Evolutionary conservation across 352 stramenopile species (phyloP).

Genomic region (Blastocystis sp.): DNA sequence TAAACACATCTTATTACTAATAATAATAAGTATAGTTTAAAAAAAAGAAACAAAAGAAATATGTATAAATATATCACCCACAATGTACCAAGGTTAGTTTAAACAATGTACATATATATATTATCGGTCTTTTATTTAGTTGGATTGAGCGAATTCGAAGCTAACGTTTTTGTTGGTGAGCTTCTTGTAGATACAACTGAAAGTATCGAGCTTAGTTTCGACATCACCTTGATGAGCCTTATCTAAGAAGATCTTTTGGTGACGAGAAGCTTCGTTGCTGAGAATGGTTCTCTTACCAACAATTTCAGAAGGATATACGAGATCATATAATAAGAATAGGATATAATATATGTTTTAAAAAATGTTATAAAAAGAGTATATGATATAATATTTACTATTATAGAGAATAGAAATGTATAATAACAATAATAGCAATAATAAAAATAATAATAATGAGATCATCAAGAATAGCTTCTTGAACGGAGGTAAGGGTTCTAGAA

Average conservation of each 20-base stretch:
- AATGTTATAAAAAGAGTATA: constrained; percentile 2
- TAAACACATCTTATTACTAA: too few species aligned
- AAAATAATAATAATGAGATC: constrained; percentile 46
- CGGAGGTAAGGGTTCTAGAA: constrained; percentile 83
- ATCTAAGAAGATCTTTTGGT: constrained; percentile 92
- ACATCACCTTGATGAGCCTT: constrained; percentile 94
- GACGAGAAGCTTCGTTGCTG: constrained; percentile 82
- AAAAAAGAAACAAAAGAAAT: too few species aligned
- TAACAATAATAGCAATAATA: constrained; percentile 42
- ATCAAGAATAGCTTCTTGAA: constrained; percentile 96
- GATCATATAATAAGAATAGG: constrained; percentile 61
- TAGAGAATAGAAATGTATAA: constrained; percentile 65
- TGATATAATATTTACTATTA: constrained; percentile 64
- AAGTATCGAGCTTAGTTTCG: constrained; percentile 96
- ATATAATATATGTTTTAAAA: constrained; percentile 32
- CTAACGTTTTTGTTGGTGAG: constrained; percentile 98
- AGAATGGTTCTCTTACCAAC: constrained; percentile 94
- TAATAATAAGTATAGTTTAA: too few species aligned
- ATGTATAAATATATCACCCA: too few species aligned
- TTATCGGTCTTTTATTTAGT: too few species aligned
- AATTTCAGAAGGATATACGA: constrained; percentile 97
- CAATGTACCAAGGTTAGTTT: too few species aligned
- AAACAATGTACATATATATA: too few species aligned
- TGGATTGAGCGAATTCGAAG: constrained; percentile 96
- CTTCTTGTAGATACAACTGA: constrained; percentile 95